Evolutionary conservation across 192 early-diverging fungal genomes (phyloP).

Genomic region (Phlyctochytrium arcticum): DNA sequence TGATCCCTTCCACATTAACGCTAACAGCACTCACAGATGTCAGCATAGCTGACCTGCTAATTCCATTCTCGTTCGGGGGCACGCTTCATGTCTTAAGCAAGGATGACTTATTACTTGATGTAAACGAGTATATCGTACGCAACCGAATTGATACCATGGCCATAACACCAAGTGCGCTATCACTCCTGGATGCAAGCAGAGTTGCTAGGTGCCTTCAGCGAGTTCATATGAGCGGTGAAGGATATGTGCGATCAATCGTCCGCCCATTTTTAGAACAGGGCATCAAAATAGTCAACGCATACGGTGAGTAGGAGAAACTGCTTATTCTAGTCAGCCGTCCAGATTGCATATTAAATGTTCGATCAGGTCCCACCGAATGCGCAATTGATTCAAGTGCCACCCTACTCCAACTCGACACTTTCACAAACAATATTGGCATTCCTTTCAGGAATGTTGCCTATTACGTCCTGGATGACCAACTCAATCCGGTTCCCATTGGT

Average conservation of each 20-base stretch:
- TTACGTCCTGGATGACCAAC: constrained; percentile 11
- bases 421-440: background rate
- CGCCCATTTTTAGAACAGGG: background rate
- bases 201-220: background rate
- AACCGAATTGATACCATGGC: constrained; percentile 5
- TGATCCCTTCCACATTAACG: background rate
- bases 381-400: background rate
- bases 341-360: background rate
- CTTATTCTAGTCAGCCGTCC: background rate
- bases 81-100: background rate
- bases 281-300: background rate
- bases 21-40: background rate
- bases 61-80: background rate
- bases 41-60: background rate
- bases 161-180: constrained; percentile 26
- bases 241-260: background rate
- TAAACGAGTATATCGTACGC: background rate
- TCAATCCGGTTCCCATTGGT: constrained; percentile 13
- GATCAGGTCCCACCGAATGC: background rate
- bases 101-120: background rate
- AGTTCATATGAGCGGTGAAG: background rate
- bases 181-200: background rate
- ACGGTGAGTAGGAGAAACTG: background rate
- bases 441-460: background rate
- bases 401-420: background rate